A percentile compares a stretch with the other conserved stretches of the same genome.
phyloP scores from a whole-genome alignment of 305 asterid species.

The Withania somnifera region DNA sequence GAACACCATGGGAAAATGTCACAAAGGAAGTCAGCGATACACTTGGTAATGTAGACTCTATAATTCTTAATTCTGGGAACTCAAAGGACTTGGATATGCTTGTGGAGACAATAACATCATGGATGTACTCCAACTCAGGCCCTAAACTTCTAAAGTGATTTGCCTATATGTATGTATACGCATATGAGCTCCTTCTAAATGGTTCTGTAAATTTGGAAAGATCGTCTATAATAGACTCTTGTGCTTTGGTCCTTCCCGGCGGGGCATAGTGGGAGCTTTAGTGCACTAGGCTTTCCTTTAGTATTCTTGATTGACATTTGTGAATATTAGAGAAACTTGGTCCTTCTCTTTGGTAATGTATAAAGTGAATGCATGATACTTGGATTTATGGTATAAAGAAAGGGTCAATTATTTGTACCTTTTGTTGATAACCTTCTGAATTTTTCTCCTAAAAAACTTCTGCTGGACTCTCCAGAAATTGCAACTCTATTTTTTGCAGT shows the following conservation, averaged over 20 bases:
- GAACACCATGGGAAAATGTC: constrained; percentile 90
- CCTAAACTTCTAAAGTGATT: constrained; percentile 31
- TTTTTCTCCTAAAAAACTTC: no score
- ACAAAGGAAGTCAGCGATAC: constrained; percentile 69
- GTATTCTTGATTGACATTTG: not conserved
- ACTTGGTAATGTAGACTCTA: constrained; percentile 40
- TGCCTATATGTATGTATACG: not conserved
- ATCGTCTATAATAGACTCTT: no score
- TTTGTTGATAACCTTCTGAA: no score
- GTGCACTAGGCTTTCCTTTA: no score
- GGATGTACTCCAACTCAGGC: constrained; percentile 59
- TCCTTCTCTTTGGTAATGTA: not conserved
- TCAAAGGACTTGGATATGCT: constrained; percentile 59
- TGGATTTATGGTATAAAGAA: not conserved
- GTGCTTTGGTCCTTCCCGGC: no score
- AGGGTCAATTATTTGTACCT: not conserved
- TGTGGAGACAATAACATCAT: constrained; percentile 46
- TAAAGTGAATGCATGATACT: not conserved
- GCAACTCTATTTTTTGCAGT: no score
- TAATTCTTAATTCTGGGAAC: constrained; percentile 28
- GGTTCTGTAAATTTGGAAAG: not conserved
- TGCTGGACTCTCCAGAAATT: no score
- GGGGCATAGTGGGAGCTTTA: no score
- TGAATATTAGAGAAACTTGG: not conserved
- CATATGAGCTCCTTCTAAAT: not conserved